phyloP scores from a whole-genome alignment of 2,329 filamentous ascomycete genomes.

The Penicillium sp. region DNA sequence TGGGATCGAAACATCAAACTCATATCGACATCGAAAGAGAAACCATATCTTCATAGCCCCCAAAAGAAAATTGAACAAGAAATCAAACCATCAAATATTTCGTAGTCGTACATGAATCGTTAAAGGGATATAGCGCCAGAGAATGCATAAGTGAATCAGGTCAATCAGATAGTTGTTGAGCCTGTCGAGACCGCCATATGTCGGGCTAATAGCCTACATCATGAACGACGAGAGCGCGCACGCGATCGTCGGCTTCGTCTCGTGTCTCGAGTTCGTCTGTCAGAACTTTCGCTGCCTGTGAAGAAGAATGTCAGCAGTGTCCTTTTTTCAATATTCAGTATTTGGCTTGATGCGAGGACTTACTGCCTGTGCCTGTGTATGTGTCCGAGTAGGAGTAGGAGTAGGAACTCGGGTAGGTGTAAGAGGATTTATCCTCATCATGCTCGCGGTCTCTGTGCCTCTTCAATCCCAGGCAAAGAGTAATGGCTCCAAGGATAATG shows the following conservation, averaged over 20 bases:
- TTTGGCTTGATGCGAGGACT: constrained; percentile 19
- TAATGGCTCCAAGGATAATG: constrained; percentile 49
- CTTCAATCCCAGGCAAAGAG: constrained; percentile 51
- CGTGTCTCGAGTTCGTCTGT: constrained; percentile 42
- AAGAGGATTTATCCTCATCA: constrained; percentile 45
- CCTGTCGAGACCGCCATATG: not conserved
- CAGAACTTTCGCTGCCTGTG: constrained; percentile 51
- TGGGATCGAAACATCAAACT: not conserved
- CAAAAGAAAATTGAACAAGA: constrained; percentile 4
- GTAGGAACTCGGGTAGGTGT: constrained; percentile 44
- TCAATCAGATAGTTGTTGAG: not conserved
- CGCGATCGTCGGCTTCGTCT: constrained; percentile 35
- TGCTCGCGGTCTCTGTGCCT: constrained; percentile 41
- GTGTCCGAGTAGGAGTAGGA: constrained; percentile 43
- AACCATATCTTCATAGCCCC: constrained; percentile 18
- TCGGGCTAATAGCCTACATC: constrained; percentile 2
- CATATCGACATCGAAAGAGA: constrained; percentile 19
- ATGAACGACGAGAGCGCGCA: constrained; percentile 34
- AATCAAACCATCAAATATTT: constrained; percentile 12
- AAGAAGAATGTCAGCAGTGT: constrained; percentile 12
- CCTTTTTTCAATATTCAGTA: not conserved
- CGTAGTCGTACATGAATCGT: constrained; percentile 30
- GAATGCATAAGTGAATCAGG: constrained; percentile 21
- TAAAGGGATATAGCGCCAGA: constrained; percentile 20
- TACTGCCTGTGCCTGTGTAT: constrained; percentile 50